These are phyloP conservation scores for Carex arenaria DNA, from an alignment of 202 grass and related monocot species.

Conservation along the genomic window DNA sequence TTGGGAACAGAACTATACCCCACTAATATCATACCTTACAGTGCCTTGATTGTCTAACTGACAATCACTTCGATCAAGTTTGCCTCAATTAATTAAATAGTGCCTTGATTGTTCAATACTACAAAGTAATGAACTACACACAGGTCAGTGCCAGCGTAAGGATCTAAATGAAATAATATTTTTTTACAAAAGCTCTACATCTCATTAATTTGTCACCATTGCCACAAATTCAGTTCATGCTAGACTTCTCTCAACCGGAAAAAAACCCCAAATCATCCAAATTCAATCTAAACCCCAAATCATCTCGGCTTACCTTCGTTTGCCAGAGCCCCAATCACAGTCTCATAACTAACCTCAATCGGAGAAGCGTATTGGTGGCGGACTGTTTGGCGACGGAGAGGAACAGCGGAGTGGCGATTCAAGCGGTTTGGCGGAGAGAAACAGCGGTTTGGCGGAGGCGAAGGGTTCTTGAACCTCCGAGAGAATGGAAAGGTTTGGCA, in stretches of 20 bases:
- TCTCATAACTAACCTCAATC: slow-evolving; percentile 74
- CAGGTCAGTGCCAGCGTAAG: neutral
- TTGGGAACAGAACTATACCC: neutral
- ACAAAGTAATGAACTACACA: neutral
- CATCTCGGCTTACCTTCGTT: slow-evolving; percentile 64
- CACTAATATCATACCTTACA: neutral
- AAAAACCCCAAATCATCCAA: slow-evolving; percentile 38
- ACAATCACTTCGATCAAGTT: neutral
- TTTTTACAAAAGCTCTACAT: neutral
- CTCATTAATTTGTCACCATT: neutral
- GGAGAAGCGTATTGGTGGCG: slow-evolving; percentile 1
- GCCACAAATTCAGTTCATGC: neutral
- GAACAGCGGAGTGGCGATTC: no score
- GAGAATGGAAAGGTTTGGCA: no score
- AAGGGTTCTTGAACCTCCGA: no score
- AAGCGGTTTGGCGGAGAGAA: no score
- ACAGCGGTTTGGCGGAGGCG: no score
- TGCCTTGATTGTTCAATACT: neutral
- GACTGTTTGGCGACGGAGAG: no score
- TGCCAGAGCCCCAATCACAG: slow-evolving; percentile 60
- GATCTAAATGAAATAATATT: neutral
- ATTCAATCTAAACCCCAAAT: slow-evolving; percentile 41
- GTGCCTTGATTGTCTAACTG: neutral
- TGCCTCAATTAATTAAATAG: neutral
- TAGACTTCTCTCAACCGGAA: slow-evolving; percentile 11